Conservation (phyloP, 1,284 basidiomycete genomes). For the Marasmius tenuissimus region DNA sequence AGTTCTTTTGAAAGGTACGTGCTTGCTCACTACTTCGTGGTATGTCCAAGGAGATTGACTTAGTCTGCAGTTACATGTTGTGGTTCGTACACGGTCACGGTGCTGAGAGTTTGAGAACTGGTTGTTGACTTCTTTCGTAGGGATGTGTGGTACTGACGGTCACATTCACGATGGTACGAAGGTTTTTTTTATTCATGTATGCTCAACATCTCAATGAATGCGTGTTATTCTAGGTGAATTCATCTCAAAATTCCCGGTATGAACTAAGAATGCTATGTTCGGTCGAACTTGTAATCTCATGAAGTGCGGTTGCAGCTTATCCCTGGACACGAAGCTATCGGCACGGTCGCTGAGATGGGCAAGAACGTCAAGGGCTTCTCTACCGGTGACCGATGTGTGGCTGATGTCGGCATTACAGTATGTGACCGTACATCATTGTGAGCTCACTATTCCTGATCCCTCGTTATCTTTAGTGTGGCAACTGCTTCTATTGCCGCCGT, state of each 20-base stretch:
- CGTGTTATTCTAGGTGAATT: conserved; percentile 51
- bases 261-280: not conserved
- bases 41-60: not conserved
- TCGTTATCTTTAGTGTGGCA: conserved; percentile 49
- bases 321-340: conserved; percentile 77
- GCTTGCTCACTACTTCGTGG: not conserved
- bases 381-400: conserved; percentile 72
- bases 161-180: conserved; percentile 64
- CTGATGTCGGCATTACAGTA: conserved; percentile 61
- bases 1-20: conserved; percentile 57
- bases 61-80: not conserved
- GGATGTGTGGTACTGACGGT: conserved; percentile 73
- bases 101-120: not conserved
- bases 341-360: conserved; percentile 62
- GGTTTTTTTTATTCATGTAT: not conserved
- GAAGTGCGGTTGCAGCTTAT: conserved; percentile 47
- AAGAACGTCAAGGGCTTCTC: conserved; percentile 68
- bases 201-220: not conserved
- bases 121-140: conserved; percentile 26
- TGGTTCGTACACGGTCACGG: not conserved
- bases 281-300: conserved; percentile 13
- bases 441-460: not conserved
- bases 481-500: conserved; percentile 77
- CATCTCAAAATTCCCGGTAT: conserved; percentile 65
- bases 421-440: conserved; percentile 14